Evolutionary conservation across 768 basidiomycete species (phyloP).

Genomic region (Coprinopsis strossmayeri): DNA sequence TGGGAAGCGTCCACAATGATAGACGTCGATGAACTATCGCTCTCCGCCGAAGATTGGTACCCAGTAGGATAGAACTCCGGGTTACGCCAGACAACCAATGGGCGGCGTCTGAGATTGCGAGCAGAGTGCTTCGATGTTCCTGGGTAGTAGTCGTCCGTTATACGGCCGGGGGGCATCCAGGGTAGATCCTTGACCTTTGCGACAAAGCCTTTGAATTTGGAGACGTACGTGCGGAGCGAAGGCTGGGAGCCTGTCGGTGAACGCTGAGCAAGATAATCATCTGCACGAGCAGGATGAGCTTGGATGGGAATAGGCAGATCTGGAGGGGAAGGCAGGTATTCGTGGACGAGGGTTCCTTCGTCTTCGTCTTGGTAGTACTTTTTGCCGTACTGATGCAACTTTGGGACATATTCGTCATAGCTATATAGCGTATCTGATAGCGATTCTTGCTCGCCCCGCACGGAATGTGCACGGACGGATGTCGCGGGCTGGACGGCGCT

Average conservation of each 20-base stretch:
- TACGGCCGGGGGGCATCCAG: constrained; percentile 3
- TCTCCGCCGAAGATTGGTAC: neutral
- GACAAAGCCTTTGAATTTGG: constrained; percentile 2
- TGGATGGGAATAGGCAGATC: neutral
- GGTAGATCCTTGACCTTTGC: constrained; percentile 4
- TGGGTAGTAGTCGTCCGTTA: constrained; percentile 10
- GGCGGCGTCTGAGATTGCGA: constrained; percentile 6
- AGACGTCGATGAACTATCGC: neutral
- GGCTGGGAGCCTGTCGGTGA: constrained; percentile 6
- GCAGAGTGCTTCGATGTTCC: constrained; percentile 2
- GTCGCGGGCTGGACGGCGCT: no score
- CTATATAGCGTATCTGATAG: neutral
- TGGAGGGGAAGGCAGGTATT: neutral
- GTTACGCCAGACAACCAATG: constrained; percentile 6
- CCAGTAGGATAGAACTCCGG: constrained; percentile 2
- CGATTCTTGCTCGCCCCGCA: neutral
- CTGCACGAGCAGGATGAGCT: constrained; percentile 1
- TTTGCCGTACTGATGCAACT: neutral
- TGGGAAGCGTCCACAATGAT: neutral
- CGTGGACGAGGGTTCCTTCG: neutral
- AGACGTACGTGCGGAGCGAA: constrained; percentile 2
- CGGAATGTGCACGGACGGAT: no score
- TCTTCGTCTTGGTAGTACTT: neutral
- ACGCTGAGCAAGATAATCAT: constrained; percentile 3
- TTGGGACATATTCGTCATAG: neutral